phyloP scores from a whole-genome alignment of 306 rosid species.

The Macrotyloma uniflorum region DNA sequence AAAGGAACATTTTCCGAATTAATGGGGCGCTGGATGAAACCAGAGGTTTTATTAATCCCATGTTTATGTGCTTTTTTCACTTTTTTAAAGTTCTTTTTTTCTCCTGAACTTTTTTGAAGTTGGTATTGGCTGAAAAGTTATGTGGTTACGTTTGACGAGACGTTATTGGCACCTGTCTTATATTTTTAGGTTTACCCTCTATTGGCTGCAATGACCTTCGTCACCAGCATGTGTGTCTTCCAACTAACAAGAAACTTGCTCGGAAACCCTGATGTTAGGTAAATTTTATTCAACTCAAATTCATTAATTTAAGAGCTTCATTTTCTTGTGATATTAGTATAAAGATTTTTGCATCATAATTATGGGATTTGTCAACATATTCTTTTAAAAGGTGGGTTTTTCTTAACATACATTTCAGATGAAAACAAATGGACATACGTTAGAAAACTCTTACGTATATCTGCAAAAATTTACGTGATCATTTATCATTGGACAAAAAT shows the following conservation, averaged over 20 bases:
- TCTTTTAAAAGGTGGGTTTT: too few relatives aligned
- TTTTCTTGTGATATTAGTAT: background rate
- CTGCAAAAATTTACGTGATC: too few relatives aligned
- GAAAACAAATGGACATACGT: too few relatives aligned
- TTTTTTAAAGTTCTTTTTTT: too few relatives aligned
- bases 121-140: background rate
- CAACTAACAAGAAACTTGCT: constrained; percentile 70
- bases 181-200: constrained; percentile 72
- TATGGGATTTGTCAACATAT: too few relatives aligned
- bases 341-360: too few relatives aligned
- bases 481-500: too few relatives aligned
- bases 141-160: background rate
- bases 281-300: background rate
- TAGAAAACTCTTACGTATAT: too few relatives aligned
- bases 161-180: background rate
- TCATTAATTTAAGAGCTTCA: background rate
- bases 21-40: constrained; percentile 93
- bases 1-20: constrained; percentile 22
- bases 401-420: too few relatives aligned
- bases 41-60: constrained; percentile 61
- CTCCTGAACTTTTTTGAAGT: too few relatives aligned
- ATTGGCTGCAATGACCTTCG: constrained; percentile 85
- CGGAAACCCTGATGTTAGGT: constrained; percentile 83
- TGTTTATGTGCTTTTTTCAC: background rate
- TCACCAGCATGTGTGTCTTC: constrained; percentile 64